Base-by-base conservation (phyloP, 179 eudicot species). In the Gypsophila paniculata region DNA sequence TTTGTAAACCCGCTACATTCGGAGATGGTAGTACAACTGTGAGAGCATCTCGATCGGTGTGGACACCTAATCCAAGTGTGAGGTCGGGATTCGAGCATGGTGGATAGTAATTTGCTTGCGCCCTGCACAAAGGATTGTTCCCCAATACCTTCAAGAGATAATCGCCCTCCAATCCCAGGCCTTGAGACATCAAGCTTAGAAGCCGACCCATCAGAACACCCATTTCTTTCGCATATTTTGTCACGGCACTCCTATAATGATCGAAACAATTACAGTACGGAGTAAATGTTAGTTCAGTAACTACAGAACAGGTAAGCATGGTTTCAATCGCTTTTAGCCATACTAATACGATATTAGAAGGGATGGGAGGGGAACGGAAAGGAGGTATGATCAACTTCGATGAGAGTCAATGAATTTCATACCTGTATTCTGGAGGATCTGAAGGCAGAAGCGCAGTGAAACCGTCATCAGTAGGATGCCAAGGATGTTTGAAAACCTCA, bases 71-170 rank as follows among this genome's bases (percentile, higher is more conserved):
- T 26, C 80, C 85, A 53, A 82, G 70, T 5, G 82, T 78, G 48
- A 78, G 77, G 44, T 82, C 80, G 0, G 82, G 85, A 34, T 78
- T 70, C 12, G 82, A 58, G 42, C 84, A 81, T 62, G 79, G 84
- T 1, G 82, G 84, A 52, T 75, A 82, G 65, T 72, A 82, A 77
- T 82, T 82, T 53, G 75, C 75, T 72, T 82, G 85, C 15, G 26
- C 63, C 34, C 69, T 66, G 13, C 34, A 61, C 18, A 68, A 71
- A 2, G 85, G 82, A 19, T 73, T 13, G 18, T 65, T 32, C 21
- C 83, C 83, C 23, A 72, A 29, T n/a, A 70, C 60, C 53, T 42
- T 38, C 19, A 62, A 15, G 23, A 80, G 23, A 23, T 22, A 42
- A 18, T 68, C 70, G 11, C 72, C 74, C 6, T 79, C 72, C 12